A percentile compares a stretch with the other conserved stretches of the same genome.
Evolutionary conservation across 306 rosid genomes (phyloP).

Genomic region (Glycine tomentella): DNA sequence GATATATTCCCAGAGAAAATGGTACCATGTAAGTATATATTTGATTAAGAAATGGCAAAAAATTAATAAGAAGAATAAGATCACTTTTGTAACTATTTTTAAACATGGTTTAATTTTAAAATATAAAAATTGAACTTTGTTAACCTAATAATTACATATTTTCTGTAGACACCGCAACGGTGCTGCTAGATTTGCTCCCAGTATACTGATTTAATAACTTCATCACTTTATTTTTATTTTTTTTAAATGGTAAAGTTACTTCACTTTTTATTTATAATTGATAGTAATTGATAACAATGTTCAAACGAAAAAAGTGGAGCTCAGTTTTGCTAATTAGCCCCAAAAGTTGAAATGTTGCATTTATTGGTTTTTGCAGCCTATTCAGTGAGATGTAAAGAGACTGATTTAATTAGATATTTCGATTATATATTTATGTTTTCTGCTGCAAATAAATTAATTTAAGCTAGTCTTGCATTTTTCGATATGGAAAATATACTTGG

Average conservation of each 20-base stretch:
- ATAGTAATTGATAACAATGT: background rate
- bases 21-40: conserved; percentile 25
- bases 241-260: background rate
- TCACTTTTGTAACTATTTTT: too few relatives aligned
- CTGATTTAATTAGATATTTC: background rate
- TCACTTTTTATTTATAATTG: background rate
- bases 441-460: background rate
- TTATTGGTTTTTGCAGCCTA: conserved; percentile 10
- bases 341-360: background rate
- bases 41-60: conserved; percentile 8
- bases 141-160: background rate
- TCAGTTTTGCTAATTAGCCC: background rate
- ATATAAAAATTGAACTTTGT: background rate
- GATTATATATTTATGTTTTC: conserved; percentile 6
- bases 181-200: background rate
- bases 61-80: background rate
- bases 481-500: too few relatives aligned
- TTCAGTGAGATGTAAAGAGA: background rate
- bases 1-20: conserved; percentile 27
- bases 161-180: background rate
- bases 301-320: background rate
- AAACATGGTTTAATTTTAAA: background rate
- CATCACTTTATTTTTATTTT: too few relatives aligned
- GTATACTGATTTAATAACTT: background rate
- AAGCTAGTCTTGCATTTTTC: background rate